These are phyloP conservation scores for Citrus mangshanensis DNA, from an alignment of 345 rosid genomes.

Conservation along the genomic window DNA sequence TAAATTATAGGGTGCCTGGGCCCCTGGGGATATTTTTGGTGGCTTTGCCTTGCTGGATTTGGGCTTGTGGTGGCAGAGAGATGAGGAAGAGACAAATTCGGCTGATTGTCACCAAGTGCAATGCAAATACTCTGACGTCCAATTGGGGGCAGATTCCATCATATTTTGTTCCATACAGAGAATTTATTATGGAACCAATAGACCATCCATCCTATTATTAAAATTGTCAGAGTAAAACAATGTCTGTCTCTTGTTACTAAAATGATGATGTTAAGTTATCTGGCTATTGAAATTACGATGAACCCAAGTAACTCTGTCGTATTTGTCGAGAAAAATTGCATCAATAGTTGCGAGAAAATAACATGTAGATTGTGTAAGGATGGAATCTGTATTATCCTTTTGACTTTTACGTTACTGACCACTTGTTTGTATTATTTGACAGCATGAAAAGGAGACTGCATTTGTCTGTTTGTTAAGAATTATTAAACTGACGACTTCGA, in stretches of 20 bases:
- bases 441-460: neutral
- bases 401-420: neutral
- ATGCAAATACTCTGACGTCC: neutral
- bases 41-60: constrained; percentile 4
- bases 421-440: neutral
- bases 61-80: neutral
- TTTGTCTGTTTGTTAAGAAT: neutral
- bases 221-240: constrained; percentile 1
- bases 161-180: neutral
- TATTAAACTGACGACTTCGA: neutral
- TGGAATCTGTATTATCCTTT: neutral
- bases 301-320: neutral
- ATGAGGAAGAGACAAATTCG: neutral
- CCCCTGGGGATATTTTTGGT: neutral
- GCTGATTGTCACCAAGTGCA: constrained; percentile 10
- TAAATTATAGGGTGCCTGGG: neutral
- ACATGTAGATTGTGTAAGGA: too few relatives aligned
- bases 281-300: neutral
- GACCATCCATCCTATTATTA: neutral
- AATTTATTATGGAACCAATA: neutral
- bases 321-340: neutral
- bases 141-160: constrained; percentile 1
- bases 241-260: neutral
- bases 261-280: neutral
- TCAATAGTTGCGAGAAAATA: neutral